A percentile compares a stretch with the other conserved stretches of the same genome.
Evolutionary conservation across 306 rosid species (phyloP).

Genomic region (Hippophae rhamnoides): DNA sequence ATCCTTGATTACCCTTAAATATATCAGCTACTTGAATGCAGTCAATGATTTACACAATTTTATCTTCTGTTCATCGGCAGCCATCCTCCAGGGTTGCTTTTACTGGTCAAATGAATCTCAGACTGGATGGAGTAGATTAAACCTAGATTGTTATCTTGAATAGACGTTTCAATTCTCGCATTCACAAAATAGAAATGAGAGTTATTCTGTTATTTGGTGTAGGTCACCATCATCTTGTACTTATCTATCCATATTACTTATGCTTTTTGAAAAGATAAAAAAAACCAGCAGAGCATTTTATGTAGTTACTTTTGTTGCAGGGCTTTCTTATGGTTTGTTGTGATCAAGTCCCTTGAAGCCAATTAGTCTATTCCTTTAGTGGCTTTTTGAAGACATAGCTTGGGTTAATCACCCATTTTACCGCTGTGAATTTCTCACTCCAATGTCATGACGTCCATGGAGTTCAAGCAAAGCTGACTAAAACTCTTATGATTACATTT

Average conservation of each 20-base stretch:
- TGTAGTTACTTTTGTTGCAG: neutral
- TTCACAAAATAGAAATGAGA: too few relatives aligned
- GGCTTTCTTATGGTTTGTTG: neutral
- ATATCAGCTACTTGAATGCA: neutral
- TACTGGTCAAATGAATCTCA: too few relatives aligned
- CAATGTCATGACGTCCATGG: too few relatives aligned
- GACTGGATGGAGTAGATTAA: too few relatives aligned
- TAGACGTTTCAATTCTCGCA: too few relatives aligned
- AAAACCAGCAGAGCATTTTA: neutral
- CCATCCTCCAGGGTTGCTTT: neutral
- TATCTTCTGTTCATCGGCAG: neutral
- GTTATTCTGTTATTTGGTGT: too few relatives aligned
- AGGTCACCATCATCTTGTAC: too few relatives aligned
- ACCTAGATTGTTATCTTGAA: too few relatives aligned
- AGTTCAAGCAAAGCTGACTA: too few relatives aligned
- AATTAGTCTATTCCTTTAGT: neutral
- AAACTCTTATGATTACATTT: too few relatives aligned
- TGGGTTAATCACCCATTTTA: neutral
- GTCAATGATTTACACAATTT: neutral
- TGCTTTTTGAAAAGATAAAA: neutral
- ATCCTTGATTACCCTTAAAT: too few relatives aligned
- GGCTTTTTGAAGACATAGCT: neutral
- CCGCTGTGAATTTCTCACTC: neutral
- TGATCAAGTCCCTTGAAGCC: neutral
- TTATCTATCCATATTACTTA: neutral